Base-by-base conservation (phyloP, 371 early-diverging fungal genomes). In the Sanchytrium tribonematis region DNA sequence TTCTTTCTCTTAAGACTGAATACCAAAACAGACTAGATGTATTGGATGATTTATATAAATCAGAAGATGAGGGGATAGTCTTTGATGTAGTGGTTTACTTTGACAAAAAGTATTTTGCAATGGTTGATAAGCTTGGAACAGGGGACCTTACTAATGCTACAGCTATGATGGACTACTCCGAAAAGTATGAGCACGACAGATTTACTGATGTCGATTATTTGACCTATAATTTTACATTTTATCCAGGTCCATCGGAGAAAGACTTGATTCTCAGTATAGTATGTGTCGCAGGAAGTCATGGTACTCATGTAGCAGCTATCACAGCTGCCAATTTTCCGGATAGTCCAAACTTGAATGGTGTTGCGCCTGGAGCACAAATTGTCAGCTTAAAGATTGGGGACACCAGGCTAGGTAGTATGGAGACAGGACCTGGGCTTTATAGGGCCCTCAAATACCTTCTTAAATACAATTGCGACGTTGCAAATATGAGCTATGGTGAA, bases 401-500 rank as follows among this genome's bases (percentile, higher is more conserved):
- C 73, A 81, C 82, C 29, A 86, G 92, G 30, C 78, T 92, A 17
- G 84, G 77, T 22, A 68, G 27, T 66, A 86, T 90, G 85, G 96
- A 96, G 73, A 92, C 93, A 1, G 87, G 88, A 5, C 79, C 84
- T 17, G 89, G 85, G 0, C 79, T 96, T 31, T 85, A 87, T 2
- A 84, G 96, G 70, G 91, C 93, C 0, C 85, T 85, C 29, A 81
- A 1, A 88, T 88, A 72, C 80, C 79, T 84, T 68, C 83, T 82
- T 30, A 85, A 82, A 71, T 78, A 87, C 73, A 84, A 86, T 73
- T 81, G 82, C 16, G 92, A 93, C 72, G 78, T 94, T n/a, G 93
- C 91, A 69, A 96, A 96, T 78, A 90, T 96, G 84, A 88, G 88
- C 30, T 95, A 86, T 74, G 94, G 94, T 70, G 94, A 94, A 81